A percentile compares a stretch with the other conserved stretches of the same genome.
Conservation (phyloP, 208 protist species). For the Endotrypanum monterogeii region DNA sequence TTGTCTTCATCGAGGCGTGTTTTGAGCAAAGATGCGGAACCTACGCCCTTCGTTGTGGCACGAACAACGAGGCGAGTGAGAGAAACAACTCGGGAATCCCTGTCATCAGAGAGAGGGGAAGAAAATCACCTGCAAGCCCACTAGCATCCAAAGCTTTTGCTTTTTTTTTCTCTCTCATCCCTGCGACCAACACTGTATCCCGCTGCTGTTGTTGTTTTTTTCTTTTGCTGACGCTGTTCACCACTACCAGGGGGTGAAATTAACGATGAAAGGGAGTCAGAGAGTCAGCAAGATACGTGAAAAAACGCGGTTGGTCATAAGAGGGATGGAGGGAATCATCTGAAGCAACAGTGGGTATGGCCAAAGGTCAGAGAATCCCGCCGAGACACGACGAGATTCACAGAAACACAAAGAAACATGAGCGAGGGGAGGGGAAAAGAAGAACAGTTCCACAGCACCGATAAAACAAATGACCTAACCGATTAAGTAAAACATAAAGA, state of each 20-base stretch:
- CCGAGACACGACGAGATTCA: not conserved
- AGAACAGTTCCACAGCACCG: not conserved
- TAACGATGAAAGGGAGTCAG: not conserved
- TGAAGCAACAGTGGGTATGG: not conserved
- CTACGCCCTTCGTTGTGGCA: not conserved
- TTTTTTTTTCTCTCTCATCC: too few relatives aligned
- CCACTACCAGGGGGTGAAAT: too few relatives aligned
- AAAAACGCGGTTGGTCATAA: too few relatives aligned
- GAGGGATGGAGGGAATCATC: not conserved
- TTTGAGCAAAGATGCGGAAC: not conserved
- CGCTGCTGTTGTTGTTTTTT: too few relatives aligned
- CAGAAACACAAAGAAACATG: not conserved
- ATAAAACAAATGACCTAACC: not conserved
- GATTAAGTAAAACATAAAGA: not conserved
- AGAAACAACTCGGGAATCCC: too few relatives aligned
- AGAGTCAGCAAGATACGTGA: not conserved
- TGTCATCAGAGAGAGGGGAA: too few relatives aligned
- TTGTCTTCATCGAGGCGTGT: not conserved
- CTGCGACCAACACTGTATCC: too few relatives aligned
- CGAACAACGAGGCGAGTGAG: too few relatives aligned
- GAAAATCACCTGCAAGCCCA: too few relatives aligned
- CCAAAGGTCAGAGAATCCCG: not conserved
- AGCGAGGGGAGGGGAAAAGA: not conserved
- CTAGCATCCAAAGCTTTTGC: too few relatives aligned
- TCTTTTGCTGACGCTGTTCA: too few relatives aligned